These are phyloP conservation scores for Stentor coeruleus DNA, from an alignment of 73 alveolate species.

Conservation along the genomic window DNA sequence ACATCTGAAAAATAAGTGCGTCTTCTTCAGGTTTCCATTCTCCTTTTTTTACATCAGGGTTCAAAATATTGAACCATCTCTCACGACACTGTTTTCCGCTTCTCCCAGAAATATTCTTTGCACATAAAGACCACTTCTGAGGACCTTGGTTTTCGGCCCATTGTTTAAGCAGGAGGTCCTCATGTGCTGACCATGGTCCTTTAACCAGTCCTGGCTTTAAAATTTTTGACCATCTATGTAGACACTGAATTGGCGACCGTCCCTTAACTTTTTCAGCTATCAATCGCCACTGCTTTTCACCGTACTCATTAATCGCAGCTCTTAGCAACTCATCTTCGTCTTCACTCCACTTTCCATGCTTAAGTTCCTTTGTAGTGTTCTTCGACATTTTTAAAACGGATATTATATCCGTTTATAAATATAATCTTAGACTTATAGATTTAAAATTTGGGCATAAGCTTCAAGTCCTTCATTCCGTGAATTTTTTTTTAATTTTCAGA, in stretches of 20 bases:
- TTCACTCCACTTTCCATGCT: conserved; percentile 23
- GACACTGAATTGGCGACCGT: conserved; percentile 72
- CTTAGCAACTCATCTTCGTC: conserved; percentile 37
- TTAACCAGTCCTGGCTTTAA: conserved; percentile 78
- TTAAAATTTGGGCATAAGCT: too few species aligned
- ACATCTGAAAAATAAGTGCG: conserved; percentile 57
- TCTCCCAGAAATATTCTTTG: conserved; percentile 60
- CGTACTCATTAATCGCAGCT: conserved; percentile 30
- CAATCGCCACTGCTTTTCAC: conserved; percentile 63
- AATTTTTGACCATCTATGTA: conserved; percentile 83
- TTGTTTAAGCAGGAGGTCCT: conserved; percentile 57
- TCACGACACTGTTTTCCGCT: conserved; percentile 96
- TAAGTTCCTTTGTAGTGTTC: too few species aligned
- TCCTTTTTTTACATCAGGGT: conserved; percentile 89
- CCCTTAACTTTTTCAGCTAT: conserved; percentile 64
- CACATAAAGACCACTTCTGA: conserved; percentile 60
- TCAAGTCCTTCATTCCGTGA: too few species aligned
- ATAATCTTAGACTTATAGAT: too few species aligned
- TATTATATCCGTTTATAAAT: too few species aligned
- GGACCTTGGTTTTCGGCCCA: conserved; percentile 75
- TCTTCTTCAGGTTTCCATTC: conserved; percentile 86
- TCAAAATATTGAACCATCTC: conserved; percentile 91
- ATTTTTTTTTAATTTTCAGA: too few species aligned
- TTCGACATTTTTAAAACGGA: not conserved
- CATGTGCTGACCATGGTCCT: conserved; percentile 83